Conservation (phyloP, 2,329 filamentous ascomycete genomes). For the Didymella arachidicola region DNA sequence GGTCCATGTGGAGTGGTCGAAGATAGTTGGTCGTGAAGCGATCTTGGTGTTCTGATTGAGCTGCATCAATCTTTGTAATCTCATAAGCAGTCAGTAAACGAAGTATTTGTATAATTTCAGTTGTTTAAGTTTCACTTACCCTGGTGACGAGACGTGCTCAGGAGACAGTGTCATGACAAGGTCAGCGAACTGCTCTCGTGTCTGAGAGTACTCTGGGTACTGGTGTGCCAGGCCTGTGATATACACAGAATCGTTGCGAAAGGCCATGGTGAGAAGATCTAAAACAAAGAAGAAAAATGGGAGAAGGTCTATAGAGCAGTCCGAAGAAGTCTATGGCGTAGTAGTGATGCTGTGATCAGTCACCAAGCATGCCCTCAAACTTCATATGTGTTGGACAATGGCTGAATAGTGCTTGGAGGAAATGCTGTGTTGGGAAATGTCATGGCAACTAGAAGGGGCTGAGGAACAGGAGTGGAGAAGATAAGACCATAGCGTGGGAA, state of each 20-base stretch:
- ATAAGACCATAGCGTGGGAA: neutral
- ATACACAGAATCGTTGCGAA: constrained; percentile 16
- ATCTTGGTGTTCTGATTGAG: constrained; percentile 30
- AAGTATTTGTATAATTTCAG: neutral
- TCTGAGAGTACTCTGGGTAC: constrained; percentile 25
- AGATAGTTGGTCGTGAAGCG: constrained; percentile 20
- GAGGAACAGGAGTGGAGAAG: constrained; percentile 15
- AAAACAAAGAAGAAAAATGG: neutral
- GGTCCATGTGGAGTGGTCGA: constrained; percentile 18
- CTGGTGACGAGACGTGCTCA: constrained; percentile 15
- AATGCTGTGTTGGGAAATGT: neutral
- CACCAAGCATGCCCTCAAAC: neutral
- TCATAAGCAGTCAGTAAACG: neutral
- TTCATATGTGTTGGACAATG: constrained; percentile 5
- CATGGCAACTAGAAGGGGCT: constrained; percentile 13
- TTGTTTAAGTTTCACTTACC: constrained; percentile 9
- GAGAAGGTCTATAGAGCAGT: neutral
- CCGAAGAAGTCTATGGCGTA: neutral
- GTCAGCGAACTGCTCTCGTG: constrained; percentile 23
- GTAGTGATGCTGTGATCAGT: neutral
- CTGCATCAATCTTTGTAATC: constrained; percentile 26
- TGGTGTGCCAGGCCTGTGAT: constrained; percentile 31
- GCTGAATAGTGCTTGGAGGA: neutral
- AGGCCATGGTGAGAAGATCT: neutral
- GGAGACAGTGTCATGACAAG: constrained; percentile 24